Evolutionary conservation across 2,329 filamentous ascomycete species (phyloP), one percentile per base, ranked within the genome.

Genomic region (Exophiala lecanii-corni): DNA sequence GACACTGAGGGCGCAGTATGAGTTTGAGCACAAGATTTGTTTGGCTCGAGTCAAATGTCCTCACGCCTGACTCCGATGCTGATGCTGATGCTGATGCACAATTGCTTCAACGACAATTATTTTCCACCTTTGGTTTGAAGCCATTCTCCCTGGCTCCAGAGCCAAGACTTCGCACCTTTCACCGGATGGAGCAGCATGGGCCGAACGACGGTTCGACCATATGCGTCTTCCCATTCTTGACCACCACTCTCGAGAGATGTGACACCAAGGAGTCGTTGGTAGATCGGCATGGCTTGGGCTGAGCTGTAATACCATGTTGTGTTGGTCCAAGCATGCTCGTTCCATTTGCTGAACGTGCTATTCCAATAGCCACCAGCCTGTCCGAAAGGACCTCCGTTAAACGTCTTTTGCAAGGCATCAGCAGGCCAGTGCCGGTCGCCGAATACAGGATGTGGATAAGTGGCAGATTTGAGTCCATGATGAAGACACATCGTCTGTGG

Each of bases 381-480:
- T 13, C 59, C 59, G 39, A 60, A 59, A 5, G 60, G 50, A 21
- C 61, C 58, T 13, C 55, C 49, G 36, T 64, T 64, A 49, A 63
- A 62, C 17, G 55, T 59, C 15, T 55, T 51, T n/a, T 60, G 56
- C 36, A 59, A 40, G 25, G 55, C 55, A 10, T 57, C 45, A 2
- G 56, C 36, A 16, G 56, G 45, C 84, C 84, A 89, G 37, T 83
- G 76, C 48, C 84, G 78, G 62, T 91, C 85, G 57, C 88, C 86
- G 62, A 81, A 89, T 35, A 89, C 78, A 1, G 86, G 85, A 62
- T 89, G 85, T 9, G 86, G 86, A 9, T 80, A 84, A 57, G 82
- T 86, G 3, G 88, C 82, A 3, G 83, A 80, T 66, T 91, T 91
- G 36, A 89, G 70, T 4, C 86, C 85, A 59, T 92, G 84, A 50